These are phyloP conservation scores for Aphanoascus verrucosus DNA, from an alignment of 2,329 filamentous ascomycete genomes.

Conservation along the genomic window DNA sequence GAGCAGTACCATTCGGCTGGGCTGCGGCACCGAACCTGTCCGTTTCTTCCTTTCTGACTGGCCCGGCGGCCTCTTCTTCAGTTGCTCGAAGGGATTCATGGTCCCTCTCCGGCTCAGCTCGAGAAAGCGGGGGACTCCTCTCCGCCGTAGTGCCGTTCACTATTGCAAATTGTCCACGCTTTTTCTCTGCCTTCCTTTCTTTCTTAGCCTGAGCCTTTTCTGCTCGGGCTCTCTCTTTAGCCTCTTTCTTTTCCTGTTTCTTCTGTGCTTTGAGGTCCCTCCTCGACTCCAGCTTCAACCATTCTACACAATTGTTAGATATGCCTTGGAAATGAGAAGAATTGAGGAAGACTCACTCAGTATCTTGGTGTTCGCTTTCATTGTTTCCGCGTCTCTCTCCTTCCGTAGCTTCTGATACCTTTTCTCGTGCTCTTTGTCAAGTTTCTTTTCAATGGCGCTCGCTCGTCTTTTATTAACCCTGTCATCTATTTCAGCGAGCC, in stretches of 20 bases:
- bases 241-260: not conserved
- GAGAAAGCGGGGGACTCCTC: not conserved
- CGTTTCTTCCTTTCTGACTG: not conserved
- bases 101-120: not conserved
- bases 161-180: not conserved
- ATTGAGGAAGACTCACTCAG: conserved; percentile 1
- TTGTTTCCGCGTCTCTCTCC: conserved; percentile 10
- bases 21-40: not conserved
- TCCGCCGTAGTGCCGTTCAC: not conserved
- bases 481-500: conserved; percentile 10
- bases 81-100: not conserved
- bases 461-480: conserved; percentile 5
- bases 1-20: not conserved
- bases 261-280: not conserved
- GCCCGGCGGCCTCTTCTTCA: not conserved
- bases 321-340: not conserved
- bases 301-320: not conserved
- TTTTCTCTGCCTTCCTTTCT: not conserved
- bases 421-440: conserved; percentile 8
- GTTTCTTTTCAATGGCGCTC: conserved; percentile 7
- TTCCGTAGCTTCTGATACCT: not conserved
- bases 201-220: not conserved
- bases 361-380: conserved; percentile 5
- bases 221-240: not conserved
- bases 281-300: not conserved